Evolutionary conservation across 2,329 filamentous ascomycete genomes (phyloP).

Genomic region (Fusarium tupiense): DNA sequence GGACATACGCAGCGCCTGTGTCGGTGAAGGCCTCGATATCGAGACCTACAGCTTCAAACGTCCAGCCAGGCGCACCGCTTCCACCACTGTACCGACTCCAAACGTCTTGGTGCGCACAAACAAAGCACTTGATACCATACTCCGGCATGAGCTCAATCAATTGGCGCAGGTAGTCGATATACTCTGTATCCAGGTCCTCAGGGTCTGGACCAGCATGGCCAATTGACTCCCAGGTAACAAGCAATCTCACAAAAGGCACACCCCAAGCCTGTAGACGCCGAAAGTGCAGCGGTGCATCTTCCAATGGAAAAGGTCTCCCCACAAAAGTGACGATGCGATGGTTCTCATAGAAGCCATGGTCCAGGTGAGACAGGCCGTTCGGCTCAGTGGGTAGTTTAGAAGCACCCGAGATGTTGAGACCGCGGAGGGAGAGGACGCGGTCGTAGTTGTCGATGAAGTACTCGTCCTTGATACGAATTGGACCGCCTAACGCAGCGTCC

Average conservation of each 20-base stretch:
- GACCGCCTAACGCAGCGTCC: constrained; percentile 47
- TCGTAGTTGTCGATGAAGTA: constrained; percentile 50
- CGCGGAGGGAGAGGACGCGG: constrained; percentile 53
- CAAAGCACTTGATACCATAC: constrained; percentile 53
- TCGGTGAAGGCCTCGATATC: constrained; percentile 50
- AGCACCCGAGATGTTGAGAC: constrained; percentile 54
- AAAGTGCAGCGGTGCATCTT: constrained; percentile 53
- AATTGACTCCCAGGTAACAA: constrained; percentile 56
- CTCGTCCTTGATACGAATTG: constrained; percentile 43
- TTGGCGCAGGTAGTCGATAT: constrained; percentile 50
- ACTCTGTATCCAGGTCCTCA: constrained; percentile 50
- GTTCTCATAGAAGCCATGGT: constrained; percentile 53
- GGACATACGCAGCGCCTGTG: constrained; percentile 49
- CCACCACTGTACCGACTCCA: constrained; percentile 56
- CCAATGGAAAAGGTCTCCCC: constrained; percentile 51
- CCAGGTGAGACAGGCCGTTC: constrained; percentile 51
- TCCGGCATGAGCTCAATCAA: constrained; percentile 51
- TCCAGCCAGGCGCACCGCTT: constrained; percentile 55
- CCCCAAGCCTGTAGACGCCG: constrained; percentile 52
- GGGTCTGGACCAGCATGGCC: constrained; percentile 48
- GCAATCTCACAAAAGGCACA: constrained; percentile 50
- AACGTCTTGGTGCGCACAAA: constrained; percentile 56
- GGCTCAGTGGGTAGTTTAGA: constrained; percentile 53
- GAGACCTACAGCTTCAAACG: constrained; percentile 53
- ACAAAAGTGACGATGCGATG: constrained; percentile 52